These are phyloP conservation scores for Penicillium arizonense DNA, from an alignment of 495 filamentous ascomycete species.

Conservation along the genomic window DNA sequence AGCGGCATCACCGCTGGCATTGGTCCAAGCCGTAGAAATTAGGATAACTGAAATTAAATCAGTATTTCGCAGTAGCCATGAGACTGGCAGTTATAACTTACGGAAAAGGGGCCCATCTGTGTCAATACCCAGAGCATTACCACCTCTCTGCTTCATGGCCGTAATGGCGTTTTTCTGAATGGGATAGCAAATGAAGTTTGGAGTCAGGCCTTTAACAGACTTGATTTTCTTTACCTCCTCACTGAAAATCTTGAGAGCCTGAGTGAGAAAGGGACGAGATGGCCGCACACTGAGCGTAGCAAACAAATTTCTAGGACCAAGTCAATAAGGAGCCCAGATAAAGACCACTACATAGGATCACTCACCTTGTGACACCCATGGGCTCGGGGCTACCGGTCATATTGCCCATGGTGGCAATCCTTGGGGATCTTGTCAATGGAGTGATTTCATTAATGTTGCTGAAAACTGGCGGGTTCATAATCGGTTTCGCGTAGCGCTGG, in stretches of 20 bases:
- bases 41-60: constrained; percentile 1
- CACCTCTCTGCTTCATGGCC: constrained; percentile 18
- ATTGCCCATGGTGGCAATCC: constrained; percentile 1
- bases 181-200: constrained; percentile 16
- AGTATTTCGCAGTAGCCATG: background rate
- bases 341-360: background rate
- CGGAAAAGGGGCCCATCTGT: constrained; percentile 16
- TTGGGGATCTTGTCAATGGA: constrained; percentile 2
- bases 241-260: constrained; percentile 12
- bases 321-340: background rate
- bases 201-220: constrained; percentile 2
- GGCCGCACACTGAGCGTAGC: constrained; percentile 8
- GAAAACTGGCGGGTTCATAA: constrained; percentile 10
- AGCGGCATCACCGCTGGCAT: constrained; percentile 1
- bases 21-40: constrained; percentile 7
- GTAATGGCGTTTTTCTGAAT: constrained; percentile 10
- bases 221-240: constrained; percentile 12
- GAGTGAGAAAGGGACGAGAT: constrained; percentile 2
- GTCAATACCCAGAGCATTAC: constrained; percentile 27
- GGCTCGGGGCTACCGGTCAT: background rate
- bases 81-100: background rate
- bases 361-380: constrained; percentile 11
- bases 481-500: constrained; percentile 12
- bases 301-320: constrained; percentile 10
- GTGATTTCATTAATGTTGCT: constrained; percentile 8